Percentiles rank a stretch among this genome's conserved stretches.
Evolutionary conservation across 1,139 yeast species (phyloP).

Genomic region (Saccharomyces hybrid): DNA sequence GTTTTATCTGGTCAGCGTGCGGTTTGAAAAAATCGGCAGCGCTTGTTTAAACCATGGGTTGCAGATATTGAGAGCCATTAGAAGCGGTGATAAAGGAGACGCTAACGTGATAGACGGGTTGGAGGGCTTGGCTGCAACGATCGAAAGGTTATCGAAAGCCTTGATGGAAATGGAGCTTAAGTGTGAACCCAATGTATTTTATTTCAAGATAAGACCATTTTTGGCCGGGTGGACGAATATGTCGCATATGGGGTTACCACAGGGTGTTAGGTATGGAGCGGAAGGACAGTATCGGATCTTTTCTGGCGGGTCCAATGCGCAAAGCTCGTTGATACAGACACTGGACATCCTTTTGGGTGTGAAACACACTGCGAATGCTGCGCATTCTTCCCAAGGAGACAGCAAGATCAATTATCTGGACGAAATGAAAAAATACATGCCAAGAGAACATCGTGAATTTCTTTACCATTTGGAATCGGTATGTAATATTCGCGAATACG

Average conservation of each 20-base stretch:
- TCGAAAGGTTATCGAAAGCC: constrained; percentile 68
- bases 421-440: constrained; percentile 88
- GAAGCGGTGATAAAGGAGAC: constrained; percentile 1
- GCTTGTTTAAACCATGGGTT: constrained; percentile 52
- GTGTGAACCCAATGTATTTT: constrained; percentile 92
- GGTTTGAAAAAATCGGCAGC: constrained; percentile 77
- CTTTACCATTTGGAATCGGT: constrained; percentile 49
- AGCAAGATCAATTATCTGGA: constrained; percentile 46
- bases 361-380: constrained; percentile 73
- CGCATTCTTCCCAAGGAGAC: constrained; percentile 25
- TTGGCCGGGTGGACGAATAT: constrained; percentile 93
- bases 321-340: constrained; percentile 80
- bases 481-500: constrained; percentile 59
- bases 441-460: constrained; percentile 72
- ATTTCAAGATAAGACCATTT: constrained; percentile 77
- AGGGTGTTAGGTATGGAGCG: constrained; percentile 72
- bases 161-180: constrained; percentile 82
- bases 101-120: constrained; percentile 19
- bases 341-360: constrained; percentile 70
- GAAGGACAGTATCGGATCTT: constrained; percentile 51
- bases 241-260: constrained; percentile 75
- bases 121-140: constrained; percentile 49
- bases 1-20: constrained; percentile 86
- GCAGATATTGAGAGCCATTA: constrained; percentile 51
- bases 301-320: constrained; percentile 93